Evolutionary conservation across 352 stramenopile species (phyloP), one percentile per base, ranked within the genome.

Genomic region (Saprolegnia parasitica): DNA sequence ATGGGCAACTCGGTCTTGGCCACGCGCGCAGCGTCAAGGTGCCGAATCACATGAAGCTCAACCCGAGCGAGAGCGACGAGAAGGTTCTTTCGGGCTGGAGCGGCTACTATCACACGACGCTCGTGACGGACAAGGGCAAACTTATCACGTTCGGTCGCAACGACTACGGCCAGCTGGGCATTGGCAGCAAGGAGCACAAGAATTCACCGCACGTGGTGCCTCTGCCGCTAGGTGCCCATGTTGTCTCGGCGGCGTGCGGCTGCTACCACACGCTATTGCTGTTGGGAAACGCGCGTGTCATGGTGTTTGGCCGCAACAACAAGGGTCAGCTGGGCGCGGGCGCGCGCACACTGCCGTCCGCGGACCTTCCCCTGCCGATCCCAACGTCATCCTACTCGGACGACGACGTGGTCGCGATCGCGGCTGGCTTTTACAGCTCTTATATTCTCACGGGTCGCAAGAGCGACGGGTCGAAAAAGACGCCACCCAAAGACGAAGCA

Each of bases 221-320:
- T 18, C 62, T 95, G 8, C 86, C 86, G n/a, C 72, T 91, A 15
- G 90, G 85, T 16, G 88, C 86, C 4, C 89, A 87, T 35, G 89
- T 94, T 32, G 81, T 77, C n/a, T 79, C 74, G 35, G 81, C 84
- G 1, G 93, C 87, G 0, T 95, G 86, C 42, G 87, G 87, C 2
- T 95, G 87, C 68, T 95, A 95, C 55, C 87, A 95, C 68, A 87
- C 84, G 18, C 68, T 95, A 1, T 81, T 95, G 65, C 29, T 95
- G 32, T 76, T 93, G 15, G 79, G 77, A 1, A 94, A 91, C 49
- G 86, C 85, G 5, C 78, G 84, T 0, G 84, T 93, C 15, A 93
- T 95, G 86, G 86, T 92, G 0, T 95, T 95, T 76, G 86, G 87
- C 5, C 80, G 87, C 47, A 95, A 95, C 73, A 95, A 95, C 71